These are phyloP conservation scores for Plenodomus tracheiphilus DNA, from an alignment of 2,329 filamentous ascomycete genomes.

Conservation along the genomic window DNA sequence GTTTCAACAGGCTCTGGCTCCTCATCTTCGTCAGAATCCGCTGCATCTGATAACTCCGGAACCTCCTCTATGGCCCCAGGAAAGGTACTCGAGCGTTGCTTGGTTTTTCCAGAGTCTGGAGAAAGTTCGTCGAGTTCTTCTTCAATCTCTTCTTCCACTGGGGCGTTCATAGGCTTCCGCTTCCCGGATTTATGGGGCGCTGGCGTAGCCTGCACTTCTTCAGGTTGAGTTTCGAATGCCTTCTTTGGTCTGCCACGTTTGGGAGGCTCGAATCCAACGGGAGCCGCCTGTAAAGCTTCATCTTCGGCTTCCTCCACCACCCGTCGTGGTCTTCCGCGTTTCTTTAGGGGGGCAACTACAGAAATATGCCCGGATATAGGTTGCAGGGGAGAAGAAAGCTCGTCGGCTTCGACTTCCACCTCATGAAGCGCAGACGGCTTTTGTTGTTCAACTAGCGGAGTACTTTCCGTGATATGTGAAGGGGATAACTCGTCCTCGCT, in stretches of 20 bases:
- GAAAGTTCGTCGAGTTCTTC: constrained; percentile 25
- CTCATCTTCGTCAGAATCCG: constrained; percentile 19
- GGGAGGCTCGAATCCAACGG: not conserved
- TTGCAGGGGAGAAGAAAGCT: constrained; percentile 15
- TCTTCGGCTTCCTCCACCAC: constrained; percentile 1
- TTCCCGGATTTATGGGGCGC: constrained; percentile 9
- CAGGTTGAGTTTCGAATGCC: constrained; percentile 1
- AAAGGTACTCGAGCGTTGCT: constrained; percentile 4
- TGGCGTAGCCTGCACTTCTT: constrained; percentile 15
- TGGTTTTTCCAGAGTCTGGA: constrained; percentile 13
- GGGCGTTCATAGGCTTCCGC: constrained; percentile 4
- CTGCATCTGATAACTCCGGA: constrained; percentile 19
- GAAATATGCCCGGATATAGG: constrained; percentile 6
- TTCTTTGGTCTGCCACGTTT: constrained; percentile 20
- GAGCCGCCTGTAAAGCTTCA: not conserved
- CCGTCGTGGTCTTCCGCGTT: constrained; percentile 9
- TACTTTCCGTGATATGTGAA: constrained; percentile 4
- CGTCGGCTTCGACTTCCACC: constrained; percentile 23
- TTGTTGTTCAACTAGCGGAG: not conserved
- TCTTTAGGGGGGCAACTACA: not conserved
- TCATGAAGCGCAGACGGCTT: constrained; percentile 6
- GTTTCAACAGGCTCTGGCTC: constrained; percentile 20
- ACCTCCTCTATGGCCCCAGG: constrained; percentile 3
- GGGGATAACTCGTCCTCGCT: constrained; percentile 37
- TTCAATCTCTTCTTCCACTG: constrained; percentile 3